Conservation (phyloP, 148 eudicot genomes). For the Simmondsia chinensis region DNA sequence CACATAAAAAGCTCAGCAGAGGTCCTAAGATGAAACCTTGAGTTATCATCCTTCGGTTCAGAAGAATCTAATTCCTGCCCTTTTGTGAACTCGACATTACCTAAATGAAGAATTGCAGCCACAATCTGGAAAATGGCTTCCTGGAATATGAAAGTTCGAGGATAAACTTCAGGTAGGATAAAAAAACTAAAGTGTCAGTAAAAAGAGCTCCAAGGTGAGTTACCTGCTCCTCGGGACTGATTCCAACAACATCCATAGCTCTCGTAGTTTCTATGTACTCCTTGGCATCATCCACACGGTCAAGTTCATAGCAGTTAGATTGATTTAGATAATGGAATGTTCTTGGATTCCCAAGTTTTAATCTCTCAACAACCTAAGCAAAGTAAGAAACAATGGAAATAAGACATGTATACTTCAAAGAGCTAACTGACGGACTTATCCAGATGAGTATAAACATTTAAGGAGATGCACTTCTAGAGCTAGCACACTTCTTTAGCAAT, state of each 20-base stretch:
- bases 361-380: constrained; percentile 50
- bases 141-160: too few species aligned
- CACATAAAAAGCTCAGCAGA: constrained; percentile 80
- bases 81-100: constrained; percentile 78
- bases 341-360: constrained; percentile 73
- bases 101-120: constrained; percentile 92
- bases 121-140: constrained; percentile 92
- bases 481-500: too few species aligned
- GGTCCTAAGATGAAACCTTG: constrained; percentile 67
- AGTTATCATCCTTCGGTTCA: constrained; percentile 72
- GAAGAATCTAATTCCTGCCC: constrained; percentile 75
- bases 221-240: constrained; percentile 79
- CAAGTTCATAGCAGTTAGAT: constrained; percentile 65
- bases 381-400: not conserved
- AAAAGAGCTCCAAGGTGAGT: too few species aligned
- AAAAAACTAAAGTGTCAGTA: too few species aligned
- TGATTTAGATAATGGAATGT: constrained; percentile 84
- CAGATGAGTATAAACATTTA: not conserved
- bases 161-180: too few species aligned
- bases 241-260: constrained; percentile 95
- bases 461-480: too few species aligned
- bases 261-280: constrained; percentile 76
- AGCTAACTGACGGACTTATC: not conserved
- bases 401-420: not conserved
- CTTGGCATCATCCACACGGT: constrained; percentile 64